Conservation (phyloP, 192 early-diverging fungal species). For the Gryganskiella cystojenkinii region DNA sequence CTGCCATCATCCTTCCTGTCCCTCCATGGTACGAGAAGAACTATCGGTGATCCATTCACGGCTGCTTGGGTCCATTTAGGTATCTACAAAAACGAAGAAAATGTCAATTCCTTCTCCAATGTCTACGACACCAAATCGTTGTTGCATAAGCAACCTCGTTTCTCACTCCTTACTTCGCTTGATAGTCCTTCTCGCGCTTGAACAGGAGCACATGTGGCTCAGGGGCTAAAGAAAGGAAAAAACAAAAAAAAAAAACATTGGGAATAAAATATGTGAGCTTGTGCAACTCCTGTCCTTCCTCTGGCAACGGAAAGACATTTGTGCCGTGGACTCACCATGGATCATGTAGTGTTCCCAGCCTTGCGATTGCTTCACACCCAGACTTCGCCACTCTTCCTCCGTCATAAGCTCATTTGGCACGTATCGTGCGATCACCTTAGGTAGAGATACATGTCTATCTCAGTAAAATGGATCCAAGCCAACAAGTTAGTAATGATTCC, state of each 20-base stretch:
- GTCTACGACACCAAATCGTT: too few relatives aligned
- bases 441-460: slow-evolving; percentile 59
- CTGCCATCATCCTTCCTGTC: too few relatives aligned
- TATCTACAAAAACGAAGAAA: too few relatives aligned
- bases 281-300: not conserved
- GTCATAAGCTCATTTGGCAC: slow-evolving; percentile 51
- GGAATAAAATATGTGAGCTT: not conserved
- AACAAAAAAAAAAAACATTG: not conserved
- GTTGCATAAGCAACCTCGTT: too few relatives aligned
- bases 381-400: slow-evolving; percentile 57
- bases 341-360: slow-evolving; percentile 68
- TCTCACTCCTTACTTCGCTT: slow-evolving; percentile 54
- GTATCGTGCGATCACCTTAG: slow-evolving; percentile 49
- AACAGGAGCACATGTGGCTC: slow-evolving; percentile 64
- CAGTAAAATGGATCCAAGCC: too few relatives aligned
- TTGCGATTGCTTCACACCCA: slow-evolving; percentile 58
- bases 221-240: slow-evolving; percentile 39
- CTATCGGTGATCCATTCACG: too few relatives aligned
- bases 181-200: slow-evolving; percentile 59
- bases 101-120: too few relatives aligned
- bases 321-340: slow-evolving; percentile 50
- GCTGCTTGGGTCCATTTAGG: too few relatives aligned
- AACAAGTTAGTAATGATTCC: too few relatives aligned
- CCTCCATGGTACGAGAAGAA: too few relatives aligned
- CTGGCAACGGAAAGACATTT: too few relatives aligned